A percentile compares a stretch with the other conserved stretches of the same genome.
phyloP scores from a whole-genome alignment of 1,284 basidiomycete species.

The Trichosporon faecale region DNA sequence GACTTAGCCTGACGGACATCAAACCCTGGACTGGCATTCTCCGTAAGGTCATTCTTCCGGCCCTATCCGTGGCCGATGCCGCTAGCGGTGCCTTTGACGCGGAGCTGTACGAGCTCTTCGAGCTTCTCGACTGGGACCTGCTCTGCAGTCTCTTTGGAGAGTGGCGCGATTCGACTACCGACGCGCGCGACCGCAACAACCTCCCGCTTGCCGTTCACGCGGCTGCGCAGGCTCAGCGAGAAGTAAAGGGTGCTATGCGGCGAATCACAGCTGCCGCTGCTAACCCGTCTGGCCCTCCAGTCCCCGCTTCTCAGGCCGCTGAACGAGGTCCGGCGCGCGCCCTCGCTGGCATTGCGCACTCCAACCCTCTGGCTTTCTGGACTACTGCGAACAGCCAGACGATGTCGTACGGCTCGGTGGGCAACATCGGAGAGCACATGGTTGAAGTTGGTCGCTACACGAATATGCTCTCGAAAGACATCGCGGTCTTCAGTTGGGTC shows the following conservation, averaged over 20 bases:
- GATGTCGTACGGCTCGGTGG: slow-evolving; percentile 94
- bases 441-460: slow-evolving; percentile 88
- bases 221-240: slow-evolving; percentile 51
- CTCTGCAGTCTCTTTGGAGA: slow-evolving; percentile 93
- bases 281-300: slow-evolving; percentile 17
- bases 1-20: slow-evolving; percentile 37
- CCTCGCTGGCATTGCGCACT: slow-evolving; percentile 90
- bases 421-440: slow-evolving; percentile 86
- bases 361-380: slow-evolving; percentile 91
- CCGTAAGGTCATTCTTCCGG: slow-evolving; percentile 68
- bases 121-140: slow-evolving; percentile 69
- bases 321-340: slow-evolving; percentile 62
- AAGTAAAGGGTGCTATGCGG: slow-evolving; percentile 54
- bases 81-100: slow-evolving; percentile 75
- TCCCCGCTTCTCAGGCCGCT: slow-evolving; percentile 18
- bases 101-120: slow-evolving; percentile 82
- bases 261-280: slow-evolving; percentile 47
- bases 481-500: slow-evolving; percentile 81
- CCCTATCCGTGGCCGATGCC: slow-evolving; percentile 76
- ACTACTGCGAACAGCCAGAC: slow-evolving; percentile 86
- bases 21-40: slow-evolving; percentile 72
- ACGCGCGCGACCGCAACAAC: slow-evolving; percentile 33
- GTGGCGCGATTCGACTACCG: slow-evolving; percentile 72
- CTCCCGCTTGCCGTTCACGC: slow-evolving; percentile 42
- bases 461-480: slow-evolving; percentile 89